phyloP scores from a whole-genome alignment of 208 protist genomes.

The Balamuthia mandrillaris region DNA sequence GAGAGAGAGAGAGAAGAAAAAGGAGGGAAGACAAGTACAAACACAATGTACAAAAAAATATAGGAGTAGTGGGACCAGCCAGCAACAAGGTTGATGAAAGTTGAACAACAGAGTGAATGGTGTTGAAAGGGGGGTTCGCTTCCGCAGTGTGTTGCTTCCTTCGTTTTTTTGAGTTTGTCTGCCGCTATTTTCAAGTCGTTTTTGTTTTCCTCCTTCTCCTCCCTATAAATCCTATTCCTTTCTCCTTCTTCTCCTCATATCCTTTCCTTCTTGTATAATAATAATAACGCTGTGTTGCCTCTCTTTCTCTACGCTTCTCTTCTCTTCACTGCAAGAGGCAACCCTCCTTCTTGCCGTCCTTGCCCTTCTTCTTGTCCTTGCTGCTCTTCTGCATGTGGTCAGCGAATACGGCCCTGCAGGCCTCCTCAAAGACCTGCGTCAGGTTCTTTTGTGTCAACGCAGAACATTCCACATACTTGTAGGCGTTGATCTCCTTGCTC shows the following conservation, averaged over 20 bases:
- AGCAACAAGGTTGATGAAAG: no score
- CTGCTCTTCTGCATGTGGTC: constrained; percentile 14
- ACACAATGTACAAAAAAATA: no score
- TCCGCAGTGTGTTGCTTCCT: no score
- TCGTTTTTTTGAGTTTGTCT: background rate
- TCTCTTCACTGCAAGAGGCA: constrained; percentile 13
- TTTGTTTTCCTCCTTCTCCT: background rate
- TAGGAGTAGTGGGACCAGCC: no score
- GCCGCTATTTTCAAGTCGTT: background rate
- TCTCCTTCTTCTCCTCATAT: background rate
- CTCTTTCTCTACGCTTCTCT: background rate
- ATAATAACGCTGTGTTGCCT: no score
- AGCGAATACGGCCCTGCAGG: constrained; percentile 30
- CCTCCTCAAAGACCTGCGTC: constrained; percentile 79
- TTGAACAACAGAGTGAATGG: no score
- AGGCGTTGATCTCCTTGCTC: constrained; percentile 73
- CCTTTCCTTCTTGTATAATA: no score
- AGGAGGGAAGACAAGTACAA: no score
- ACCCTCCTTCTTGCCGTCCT: constrained; percentile 39
- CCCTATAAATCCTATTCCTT: background rate
- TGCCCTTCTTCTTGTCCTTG: constrained; percentile 41
- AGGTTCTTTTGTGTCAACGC: constrained; percentile 81
- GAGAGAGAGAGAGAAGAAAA: no score
- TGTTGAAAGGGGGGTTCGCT: no score
- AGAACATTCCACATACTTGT: constrained; percentile 84